Evolutionary conservation across 225 moss, liverwort and hornwort species (phyloP), one percentile per base, ranked within the genome.

Genomic region (Sphagnum tenellum): DNA sequence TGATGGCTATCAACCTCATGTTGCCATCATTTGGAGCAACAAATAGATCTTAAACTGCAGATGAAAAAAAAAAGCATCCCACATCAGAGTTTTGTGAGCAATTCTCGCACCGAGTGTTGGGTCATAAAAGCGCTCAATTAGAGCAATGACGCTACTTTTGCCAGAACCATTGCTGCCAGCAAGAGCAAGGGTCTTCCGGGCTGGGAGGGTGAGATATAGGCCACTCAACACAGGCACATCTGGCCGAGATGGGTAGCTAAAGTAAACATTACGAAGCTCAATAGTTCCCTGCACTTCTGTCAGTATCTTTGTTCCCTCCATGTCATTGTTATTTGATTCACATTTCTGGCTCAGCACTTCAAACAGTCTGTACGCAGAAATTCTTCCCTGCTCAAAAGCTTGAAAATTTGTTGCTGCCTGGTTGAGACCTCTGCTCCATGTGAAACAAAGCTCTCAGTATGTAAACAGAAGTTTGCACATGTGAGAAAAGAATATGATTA

Each of bases 151-250:
- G 60, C 91, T 91, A 73, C 91, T 91, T 74, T 91, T 91, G n/a
- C 91, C 91, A 45, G 91, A 91, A 47, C 91, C 91, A 61, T 91
- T 88, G 70, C 88, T 88, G 54, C 91, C 91, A 52, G 88, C 91
- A 68, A 91, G 88, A 4, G 91, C 91, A 67, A 91, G 70, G 1
- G 91, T 91, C 71, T 91, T 88, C 56, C 88, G 79, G 64, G 91
- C 86, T 51, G 91, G 88, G 51, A 91, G 85, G 11, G 79, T 86
- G 48, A 91, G 80, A 75, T 88, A 88, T 46, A 91, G 68, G 51
- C 91, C 91, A 71, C 86, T 91, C 62, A 91, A 67, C 46, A 91
- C 81, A 12, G 91, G 91, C 49, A 91, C 83, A 76, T 91, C 91
- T 2, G 91, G 88, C 66, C 88, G 83, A 49, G 83, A 83, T 12